A percentile compares a stretch with the other conserved stretches of the same genome.
Evolutionary conservation across 331 rosid genomes (phyloP).

Genomic region (Phaseolus coccineus): DNA sequence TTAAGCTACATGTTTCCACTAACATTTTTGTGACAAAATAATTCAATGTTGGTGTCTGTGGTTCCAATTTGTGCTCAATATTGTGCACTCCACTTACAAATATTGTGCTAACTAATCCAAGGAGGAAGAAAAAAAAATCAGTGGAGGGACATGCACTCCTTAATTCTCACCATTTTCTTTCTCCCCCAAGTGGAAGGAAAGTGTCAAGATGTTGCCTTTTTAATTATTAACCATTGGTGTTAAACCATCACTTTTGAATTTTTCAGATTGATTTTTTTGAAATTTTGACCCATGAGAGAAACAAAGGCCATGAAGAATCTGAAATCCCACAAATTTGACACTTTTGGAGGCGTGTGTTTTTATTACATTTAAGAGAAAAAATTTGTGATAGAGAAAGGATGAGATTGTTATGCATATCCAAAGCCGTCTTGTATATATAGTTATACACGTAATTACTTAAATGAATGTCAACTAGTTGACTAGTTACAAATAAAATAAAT

Average conservation of each 20-base stretch:
- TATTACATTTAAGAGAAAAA: background rate
- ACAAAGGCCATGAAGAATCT: background rate
- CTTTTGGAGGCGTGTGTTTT: background rate
- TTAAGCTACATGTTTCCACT: background rate
- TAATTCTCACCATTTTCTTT: background rate
- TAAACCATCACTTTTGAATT: background rate
- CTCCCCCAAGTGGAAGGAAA: conserved; percentile 13
- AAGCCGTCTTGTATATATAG: too few relatives aligned
- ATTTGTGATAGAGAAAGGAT: background rate
- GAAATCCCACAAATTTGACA: conserved; percentile 4
- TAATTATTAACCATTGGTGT: background rate
- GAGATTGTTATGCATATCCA: background rate
- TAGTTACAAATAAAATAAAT: background rate
- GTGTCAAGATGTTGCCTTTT: background rate
- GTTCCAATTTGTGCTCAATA: background rate
- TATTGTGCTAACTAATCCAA: conserved; percentile 16
- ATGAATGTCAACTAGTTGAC: conserved; percentile 36
- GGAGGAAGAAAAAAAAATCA: background rate
- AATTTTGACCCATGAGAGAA: conserved; percentile 11
- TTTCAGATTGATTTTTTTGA: background rate
- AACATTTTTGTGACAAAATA: background rate
- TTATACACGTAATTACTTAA: background rate
- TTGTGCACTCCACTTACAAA: conserved; percentile 10
- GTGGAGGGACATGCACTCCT: background rate
- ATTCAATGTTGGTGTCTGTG: conserved; percentile 33